Base-by-base conservation (phyloP, 1,284 basidiomycete species). In the Trichosporon sp. region DNA sequence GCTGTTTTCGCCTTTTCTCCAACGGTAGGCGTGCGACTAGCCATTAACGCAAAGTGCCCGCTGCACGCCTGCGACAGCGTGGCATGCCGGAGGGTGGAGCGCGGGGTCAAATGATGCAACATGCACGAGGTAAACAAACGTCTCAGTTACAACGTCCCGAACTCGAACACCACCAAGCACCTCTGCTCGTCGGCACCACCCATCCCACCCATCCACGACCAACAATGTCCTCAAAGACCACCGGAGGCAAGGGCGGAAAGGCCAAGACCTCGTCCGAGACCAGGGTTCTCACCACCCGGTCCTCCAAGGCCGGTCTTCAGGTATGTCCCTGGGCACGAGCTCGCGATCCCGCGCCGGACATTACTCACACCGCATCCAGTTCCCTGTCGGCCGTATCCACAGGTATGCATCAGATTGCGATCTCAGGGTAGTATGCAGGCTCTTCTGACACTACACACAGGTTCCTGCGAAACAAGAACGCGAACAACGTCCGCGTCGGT, bases 391-490 rank as follows among this genome's bases (percentile, higher is more conserved):
- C 67, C 78, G 76, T 80, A 80, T 81, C 72, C 81, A 83, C 72
- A 74, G 79, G 78, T 80, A 53, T 53, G 67, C 64, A 47, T 35
- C 25, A 23, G 12, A 38, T 23, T 9, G 4, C 13, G 32, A 15
- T n/a, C 21, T 27, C 53, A 60, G 27, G 56, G 56, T 9, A 31
- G 27, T 32, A n/a, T 8, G 8, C 11, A 29, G 3, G 21, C 23
- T n/a, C 18, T 21, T 51, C 64, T 66, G 35, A 66, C 38, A 6
- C 7, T 11, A 13, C 5, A 7, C 23, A 56, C 82, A 91, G 95
- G 84, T 96, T 96, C 85, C 85, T 98, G 76, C 96, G 97, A 84
- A 89, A 90, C 80, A 89, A 92, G 77, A 96, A 95, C 42, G 92
- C 95, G 81, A 92, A 95, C 84, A 94, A 95, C 80, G 89, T 98